Percentiles rank a stretch among this genome's conserved stretches.
Conservation (phyloP, 2,329 filamentous ascomycete genomes). For the Microdochium trichocladiopsis region DNA sequence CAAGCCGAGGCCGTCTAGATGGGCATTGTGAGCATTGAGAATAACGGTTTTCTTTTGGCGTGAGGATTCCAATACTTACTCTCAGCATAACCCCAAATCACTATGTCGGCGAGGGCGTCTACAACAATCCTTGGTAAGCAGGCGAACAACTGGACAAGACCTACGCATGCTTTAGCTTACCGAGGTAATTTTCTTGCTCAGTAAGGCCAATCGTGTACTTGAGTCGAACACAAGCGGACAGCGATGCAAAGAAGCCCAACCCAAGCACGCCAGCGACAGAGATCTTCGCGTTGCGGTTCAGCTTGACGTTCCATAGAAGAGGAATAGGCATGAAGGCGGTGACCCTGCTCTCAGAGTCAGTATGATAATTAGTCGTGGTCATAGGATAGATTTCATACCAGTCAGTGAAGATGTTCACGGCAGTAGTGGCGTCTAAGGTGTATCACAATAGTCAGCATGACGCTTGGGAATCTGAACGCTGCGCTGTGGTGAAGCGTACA, state of each 20-base stretch:
- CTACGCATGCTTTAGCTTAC: slow-evolving; percentile 1
- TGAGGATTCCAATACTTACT: not conserved
- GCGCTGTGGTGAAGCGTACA: too few relatives aligned
- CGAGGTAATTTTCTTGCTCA: slow-evolving; percentile 8
- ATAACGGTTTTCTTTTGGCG: not conserved
- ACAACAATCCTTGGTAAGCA: not conserved
- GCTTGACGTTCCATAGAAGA: slow-evolving; percentile 11
- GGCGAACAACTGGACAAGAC: not conserved
- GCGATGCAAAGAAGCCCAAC: slow-evolving; percentile 10
- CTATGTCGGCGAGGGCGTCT: slow-evolving; percentile 9
- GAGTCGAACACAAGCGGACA: slow-evolving; percentile 9
- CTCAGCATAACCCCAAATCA: slow-evolving; percentile 10
- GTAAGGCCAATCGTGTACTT: slow-evolving; percentile 12
- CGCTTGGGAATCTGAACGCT: too few relatives aligned
- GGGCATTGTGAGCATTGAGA: not conserved
- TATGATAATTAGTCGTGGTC: too few relatives aligned
- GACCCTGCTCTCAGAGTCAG: not conserved
- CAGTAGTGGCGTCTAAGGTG: slow-evolving; percentile 10
- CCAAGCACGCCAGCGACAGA: slow-evolving; percentile 10
- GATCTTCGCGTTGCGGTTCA: slow-evolving; percentile 10
- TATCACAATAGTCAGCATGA: too few relatives aligned
- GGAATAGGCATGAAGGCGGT: slow-evolving; percentile 12
- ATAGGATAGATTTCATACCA: slow-evolving; percentile 1
- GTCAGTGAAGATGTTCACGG: slow-evolving; percentile 11
- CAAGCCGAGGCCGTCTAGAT: slow-evolving; percentile 7